These are phyloP conservation scores for Orbilia javanica DNA, from an alignment of 2,329 filamentous ascomycete genomes.

Conservation along the genomic window DNA sequence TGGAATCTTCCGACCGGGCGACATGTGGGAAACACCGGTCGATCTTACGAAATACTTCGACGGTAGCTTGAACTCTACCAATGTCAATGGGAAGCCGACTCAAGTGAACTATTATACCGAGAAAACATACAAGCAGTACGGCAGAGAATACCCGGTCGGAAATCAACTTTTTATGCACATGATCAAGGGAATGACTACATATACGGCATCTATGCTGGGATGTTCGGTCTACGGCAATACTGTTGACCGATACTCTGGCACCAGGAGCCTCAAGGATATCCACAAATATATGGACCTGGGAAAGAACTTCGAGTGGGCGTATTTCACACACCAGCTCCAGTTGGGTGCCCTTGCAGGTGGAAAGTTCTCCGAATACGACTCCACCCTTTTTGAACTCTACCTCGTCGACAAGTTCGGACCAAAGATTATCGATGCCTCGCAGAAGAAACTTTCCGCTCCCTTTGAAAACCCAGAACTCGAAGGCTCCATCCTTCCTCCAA, in stretches of 20 bases:
- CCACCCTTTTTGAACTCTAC: constrained; percentile 39
- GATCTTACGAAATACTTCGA: constrained; percentile 52
- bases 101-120: constrained; percentile 32
- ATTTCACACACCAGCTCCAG: constrained; percentile 45
- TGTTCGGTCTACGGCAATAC: constrained; percentile 46
- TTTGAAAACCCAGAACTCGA: constrained; percentile 44
- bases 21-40: constrained; percentile 15
- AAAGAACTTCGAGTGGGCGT: constrained; percentile 47
- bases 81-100: constrained; percentile 31
- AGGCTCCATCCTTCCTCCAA: constrained; percentile 37
- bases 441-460: constrained; percentile 5
- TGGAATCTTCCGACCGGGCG: constrained; percentile 40
- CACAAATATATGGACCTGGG: constrained; percentile 49
- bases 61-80: constrained; percentile 44
- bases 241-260: constrained; percentile 41
- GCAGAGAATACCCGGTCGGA: constrained; percentile 31
- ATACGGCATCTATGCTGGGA: constrained; percentile 38
- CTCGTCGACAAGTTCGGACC: constrained; percentile 54
- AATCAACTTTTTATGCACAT: constrained; percentile 43
- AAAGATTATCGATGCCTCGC: constrained; percentile 17
- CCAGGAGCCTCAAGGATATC: constrained; percentile 43
- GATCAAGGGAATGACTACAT: constrained; percentile 46
- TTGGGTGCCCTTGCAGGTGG: constrained; percentile 27
- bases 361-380: constrained; percentile 29
- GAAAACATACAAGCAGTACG: background rate